Percentiles rank a stretch among this genome's conserved stretches.
These are phyloP conservation scores for Paracamarosporium sp. DNA, from an alignment of 2,329 filamentous ascomycete species.

Conservation along the genomic window DNA sequence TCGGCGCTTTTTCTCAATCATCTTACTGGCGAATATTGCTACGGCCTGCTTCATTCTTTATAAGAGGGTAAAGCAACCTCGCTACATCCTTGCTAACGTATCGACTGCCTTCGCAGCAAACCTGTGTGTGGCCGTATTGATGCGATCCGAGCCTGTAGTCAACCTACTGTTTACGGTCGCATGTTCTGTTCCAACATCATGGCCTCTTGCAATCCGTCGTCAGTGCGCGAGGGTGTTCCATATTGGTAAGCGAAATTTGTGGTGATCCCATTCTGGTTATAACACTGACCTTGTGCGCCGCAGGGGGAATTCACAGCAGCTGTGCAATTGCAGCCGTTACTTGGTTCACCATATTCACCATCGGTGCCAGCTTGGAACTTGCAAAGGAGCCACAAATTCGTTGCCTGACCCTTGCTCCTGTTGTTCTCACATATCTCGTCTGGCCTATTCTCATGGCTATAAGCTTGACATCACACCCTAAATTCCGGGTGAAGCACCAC, in stretches of 20 bases:
- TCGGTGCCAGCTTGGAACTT: constrained; percentile 44
- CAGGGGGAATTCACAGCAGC: constrained; percentile 42
- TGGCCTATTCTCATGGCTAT: constrained; percentile 38
- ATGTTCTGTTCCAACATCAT: constrained; percentile 40
- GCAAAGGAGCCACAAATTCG: constrained; percentile 25
- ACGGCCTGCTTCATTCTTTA: constrained; percentile 36
- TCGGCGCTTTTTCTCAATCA: constrained; percentile 36
- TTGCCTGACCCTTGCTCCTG: constrained; percentile 24
- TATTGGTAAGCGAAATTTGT: constrained; percentile 28
- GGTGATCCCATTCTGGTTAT: background rate
- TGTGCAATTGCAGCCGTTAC: constrained; percentile 41
- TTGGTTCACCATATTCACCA: constrained; percentile 55
- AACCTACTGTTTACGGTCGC: constrained; percentile 44
- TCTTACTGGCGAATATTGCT: constrained; percentile 34
- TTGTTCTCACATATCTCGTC: constrained; percentile 40
- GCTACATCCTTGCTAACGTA: constrained; percentile 33
- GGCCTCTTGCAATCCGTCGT: constrained; percentile 40
- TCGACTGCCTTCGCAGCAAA: constrained; percentile 49
- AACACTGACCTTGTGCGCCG: background rate
- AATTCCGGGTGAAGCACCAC: constrained; percentile 39
- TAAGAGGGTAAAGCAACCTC: constrained; percentile 22
- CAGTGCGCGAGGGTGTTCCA: constrained; percentile 44
- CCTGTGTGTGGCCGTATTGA: constrained; percentile 38
- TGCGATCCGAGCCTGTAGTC: constrained; percentile 46
- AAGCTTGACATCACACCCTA: constrained; percentile 37